Evolutionary conservation across 1,284 basidiomycete species (phyloP).

Genomic region (Apiotrichum gracile): DNA sequence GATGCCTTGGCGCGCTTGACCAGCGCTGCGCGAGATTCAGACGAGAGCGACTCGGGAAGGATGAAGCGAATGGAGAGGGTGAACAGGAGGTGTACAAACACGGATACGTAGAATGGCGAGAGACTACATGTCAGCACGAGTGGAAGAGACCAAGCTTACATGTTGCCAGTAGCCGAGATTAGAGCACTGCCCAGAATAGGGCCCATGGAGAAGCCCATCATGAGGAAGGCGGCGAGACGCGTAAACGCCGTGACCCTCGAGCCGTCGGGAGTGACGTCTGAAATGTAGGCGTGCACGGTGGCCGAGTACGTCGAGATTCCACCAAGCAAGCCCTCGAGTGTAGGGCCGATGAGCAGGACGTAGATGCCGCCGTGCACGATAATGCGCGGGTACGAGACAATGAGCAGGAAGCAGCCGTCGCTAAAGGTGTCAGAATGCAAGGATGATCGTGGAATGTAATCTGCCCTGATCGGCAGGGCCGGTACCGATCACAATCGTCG

Average conservation of each 20-base stretch:
- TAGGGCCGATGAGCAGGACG: conserved; percentile 71
- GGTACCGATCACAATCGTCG: too few relatives aligned
- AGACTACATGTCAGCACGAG: conserved; percentile 48
- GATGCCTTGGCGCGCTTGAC: conserved; percentile 31
- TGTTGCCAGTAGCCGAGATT: conserved; percentile 56
- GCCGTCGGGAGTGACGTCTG: conserved; percentile 76
- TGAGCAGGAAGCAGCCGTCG: conserved; percentile 70
- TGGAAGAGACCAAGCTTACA: conserved; percentile 44
- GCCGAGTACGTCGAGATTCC: conserved; percentile 77
- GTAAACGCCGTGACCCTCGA: conserved; percentile 75
- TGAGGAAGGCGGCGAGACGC: conserved; percentile 55
- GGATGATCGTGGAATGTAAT: background rate
- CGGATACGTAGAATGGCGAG: conserved; percentile 65
- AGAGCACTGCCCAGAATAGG: conserved; percentile 67
- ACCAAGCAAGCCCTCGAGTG: conserved; percentile 75
- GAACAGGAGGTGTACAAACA: conserved; percentile 49
- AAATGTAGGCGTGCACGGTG: conserved; percentile 70
- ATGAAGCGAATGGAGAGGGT: conserved; percentile 55
- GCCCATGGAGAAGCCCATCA: conserved; percentile 64
- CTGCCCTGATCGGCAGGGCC: too few relatives aligned
- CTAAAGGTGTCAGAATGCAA: conserved; percentile 48
- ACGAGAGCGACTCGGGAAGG: conserved; percentile 66
- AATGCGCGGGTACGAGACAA: conserved; percentile 62
- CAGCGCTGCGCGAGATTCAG: conserved; percentile 35
- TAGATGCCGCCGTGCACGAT: conserved; percentile 57